Evolutionary conservation across 257 asterid genomes (phyloP).

Genomic region (Solanum chilense): DNA sequence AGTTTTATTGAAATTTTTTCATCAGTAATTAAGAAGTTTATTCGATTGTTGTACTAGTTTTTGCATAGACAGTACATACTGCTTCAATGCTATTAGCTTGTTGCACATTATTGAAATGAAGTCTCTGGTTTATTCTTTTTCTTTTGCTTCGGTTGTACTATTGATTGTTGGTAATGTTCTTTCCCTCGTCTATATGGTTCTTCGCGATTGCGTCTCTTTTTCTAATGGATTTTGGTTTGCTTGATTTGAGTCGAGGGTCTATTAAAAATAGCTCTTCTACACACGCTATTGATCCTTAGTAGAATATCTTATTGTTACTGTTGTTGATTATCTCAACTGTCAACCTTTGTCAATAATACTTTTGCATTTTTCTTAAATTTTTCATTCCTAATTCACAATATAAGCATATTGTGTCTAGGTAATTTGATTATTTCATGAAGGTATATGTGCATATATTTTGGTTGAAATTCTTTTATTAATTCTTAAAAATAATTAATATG

Average conservation of each 20-base stretch:
- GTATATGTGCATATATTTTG: background rate
- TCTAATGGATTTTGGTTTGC: background rate
- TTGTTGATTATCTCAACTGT: background rate
- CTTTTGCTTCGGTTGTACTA: too few species aligned
- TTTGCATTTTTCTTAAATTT: background rate
- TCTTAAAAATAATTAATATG: background rate
- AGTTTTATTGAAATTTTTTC: background rate
- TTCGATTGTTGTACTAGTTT: background rate
- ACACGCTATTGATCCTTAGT: background rate
- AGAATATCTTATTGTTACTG: too few species aligned
- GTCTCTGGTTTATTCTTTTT: background rate
- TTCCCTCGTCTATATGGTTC: background rate
- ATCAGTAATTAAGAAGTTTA: background rate
- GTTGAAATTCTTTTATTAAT: background rate
- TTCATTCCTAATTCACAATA: background rate
- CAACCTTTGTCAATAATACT: background rate
- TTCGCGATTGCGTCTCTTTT: background rate
- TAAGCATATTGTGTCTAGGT: background rate
- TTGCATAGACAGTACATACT: background rate
- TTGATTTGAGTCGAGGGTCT: background rate
- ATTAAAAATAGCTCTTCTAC: background rate
- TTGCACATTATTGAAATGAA: background rate
- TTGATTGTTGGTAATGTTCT: background rate
- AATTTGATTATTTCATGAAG: background rate
- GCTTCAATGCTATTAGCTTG: background rate